phyloP scores from a whole-genome alignment of 805 yeast genomes.

The Kazachstania bromeliacearum region DNA sequence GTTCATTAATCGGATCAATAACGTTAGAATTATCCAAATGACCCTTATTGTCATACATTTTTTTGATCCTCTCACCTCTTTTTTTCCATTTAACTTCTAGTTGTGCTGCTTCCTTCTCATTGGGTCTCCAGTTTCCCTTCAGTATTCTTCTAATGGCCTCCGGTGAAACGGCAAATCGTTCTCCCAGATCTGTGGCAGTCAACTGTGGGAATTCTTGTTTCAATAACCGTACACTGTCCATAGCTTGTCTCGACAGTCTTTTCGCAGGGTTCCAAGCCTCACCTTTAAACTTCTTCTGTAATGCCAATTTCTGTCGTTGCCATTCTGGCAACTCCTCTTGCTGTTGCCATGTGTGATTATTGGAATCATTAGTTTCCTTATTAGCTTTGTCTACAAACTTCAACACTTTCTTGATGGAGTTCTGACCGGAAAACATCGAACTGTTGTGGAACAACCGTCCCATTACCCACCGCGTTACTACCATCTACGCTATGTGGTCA shows the following conservation, averaged over 20 bases:
- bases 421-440: neutral
- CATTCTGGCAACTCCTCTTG: conserved; percentile 46
- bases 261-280: conserved; percentile 58
- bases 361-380: too few relatives aligned
- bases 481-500: too few relatives aligned
- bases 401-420: neutral
- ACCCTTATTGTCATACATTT: conserved; percentile 10
- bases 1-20: too few relatives aligned
- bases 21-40: too few relatives aligned
- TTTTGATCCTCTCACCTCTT: conserved; percentile 35
- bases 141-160: conserved; percentile 75
- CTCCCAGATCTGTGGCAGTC: conserved; percentile 49
- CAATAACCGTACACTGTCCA: conserved; percentile 52
- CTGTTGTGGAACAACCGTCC: neutral
- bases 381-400: neutral
- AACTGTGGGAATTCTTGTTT: conserved; percentile 52
- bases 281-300: conserved; percentile 50
- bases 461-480: too few relatives aligned
- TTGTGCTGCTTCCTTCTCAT: conserved; percentile 39
- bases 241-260: conserved; percentile 57
- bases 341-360: too few relatives aligned
- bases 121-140: conserved; percentile 69
- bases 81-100: conserved; percentile 43
- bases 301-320: conserved; percentile 57
- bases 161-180: conserved; percentile 62